Evolutionary conservation across 371 early-diverging fungal genomes (phyloP).

Genomic region (Mucor ambiguus): DNA sequence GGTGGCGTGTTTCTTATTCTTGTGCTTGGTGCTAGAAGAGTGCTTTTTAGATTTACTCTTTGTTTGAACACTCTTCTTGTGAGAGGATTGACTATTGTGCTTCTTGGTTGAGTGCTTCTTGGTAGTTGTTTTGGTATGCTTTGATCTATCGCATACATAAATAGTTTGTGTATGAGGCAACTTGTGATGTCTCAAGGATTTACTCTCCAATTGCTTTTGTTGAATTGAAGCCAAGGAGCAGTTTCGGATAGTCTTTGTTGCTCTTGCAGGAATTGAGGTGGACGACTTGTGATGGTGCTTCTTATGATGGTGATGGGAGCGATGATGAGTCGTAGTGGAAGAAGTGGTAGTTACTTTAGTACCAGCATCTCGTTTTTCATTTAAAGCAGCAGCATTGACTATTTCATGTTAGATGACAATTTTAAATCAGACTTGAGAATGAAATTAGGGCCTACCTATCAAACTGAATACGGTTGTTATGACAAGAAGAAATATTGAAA

Average conservation of each 20-base stretch:
- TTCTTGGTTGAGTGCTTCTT: conserved; percentile 11
- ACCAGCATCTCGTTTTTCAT: not conserved
- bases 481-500: conserved; percentile 10
- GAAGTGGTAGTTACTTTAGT: not conserved
- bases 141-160: conserved; percentile 17
- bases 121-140: conserved; percentile 2
- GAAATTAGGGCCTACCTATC: conserved; percentile 7
- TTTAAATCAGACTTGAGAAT: not conserved
- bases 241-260: conserved; percentile 13
- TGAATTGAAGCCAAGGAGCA: conserved; percentile 9
- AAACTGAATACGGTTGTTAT: conserved; percentile 7
- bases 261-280: not conserved
- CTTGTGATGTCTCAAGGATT: not conserved
- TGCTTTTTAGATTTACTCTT: conserved; percentile 7
- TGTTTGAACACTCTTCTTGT: not conserved
- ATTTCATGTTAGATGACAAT: not conserved
- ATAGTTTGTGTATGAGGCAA: conserved; percentile 1
- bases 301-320: not conserved
- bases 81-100: not conserved
- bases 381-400: conserved; percentile 11
- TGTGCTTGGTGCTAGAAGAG: not conserved
- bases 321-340: not conserved
- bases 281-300: not conserved
- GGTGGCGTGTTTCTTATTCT: conserved; percentile 2
- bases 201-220: not conserved